Percentiles rank a stretch among this genome's conserved stretches.
Conservation (phyloP, 345 rosid species). For the Lumnitzera racemosa region DNA sequence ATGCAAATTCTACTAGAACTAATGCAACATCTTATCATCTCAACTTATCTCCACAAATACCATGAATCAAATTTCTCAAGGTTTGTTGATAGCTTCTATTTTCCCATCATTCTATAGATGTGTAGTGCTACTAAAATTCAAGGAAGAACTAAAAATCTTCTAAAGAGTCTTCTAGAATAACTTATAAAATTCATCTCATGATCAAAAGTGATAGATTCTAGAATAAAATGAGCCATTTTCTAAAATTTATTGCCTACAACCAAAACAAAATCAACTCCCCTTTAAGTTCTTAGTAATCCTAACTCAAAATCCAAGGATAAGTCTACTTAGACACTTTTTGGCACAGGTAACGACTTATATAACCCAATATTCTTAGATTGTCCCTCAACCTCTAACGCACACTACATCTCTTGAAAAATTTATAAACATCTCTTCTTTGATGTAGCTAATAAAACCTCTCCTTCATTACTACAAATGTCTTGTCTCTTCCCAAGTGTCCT, state of each 20-base stretch:
- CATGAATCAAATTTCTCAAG: not conserved
- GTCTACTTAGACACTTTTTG: not conserved
- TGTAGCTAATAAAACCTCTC: not conserved
- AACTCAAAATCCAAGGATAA: not conserved
- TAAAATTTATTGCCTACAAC: not conserved
- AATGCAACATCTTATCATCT: not conserved
- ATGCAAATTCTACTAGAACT: not conserved
- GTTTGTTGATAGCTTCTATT: not conserved
- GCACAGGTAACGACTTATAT: too few relatives aligned
- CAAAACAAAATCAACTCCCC: not conserved
- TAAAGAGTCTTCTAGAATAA: not conserved
- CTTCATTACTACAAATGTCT: not conserved
- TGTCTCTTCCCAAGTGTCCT: not conserved
- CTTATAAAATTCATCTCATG: not conserved
- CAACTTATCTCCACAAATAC: not conserved
- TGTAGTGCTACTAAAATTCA: not conserved
- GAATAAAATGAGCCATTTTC: constrained; percentile 2
- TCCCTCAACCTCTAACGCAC: not conserved
- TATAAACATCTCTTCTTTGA: not conserved
- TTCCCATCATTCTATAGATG: not conserved
- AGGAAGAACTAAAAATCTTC: not conserved
- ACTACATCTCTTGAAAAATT: not conserved
- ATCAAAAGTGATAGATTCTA: not conserved
- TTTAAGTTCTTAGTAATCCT: not conserved
- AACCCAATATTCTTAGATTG: not conserved